Evolutionary conservation across 2,329 filamentous ascomycete species (phyloP).

Genomic region (Cercospora berteroae): DNA sequence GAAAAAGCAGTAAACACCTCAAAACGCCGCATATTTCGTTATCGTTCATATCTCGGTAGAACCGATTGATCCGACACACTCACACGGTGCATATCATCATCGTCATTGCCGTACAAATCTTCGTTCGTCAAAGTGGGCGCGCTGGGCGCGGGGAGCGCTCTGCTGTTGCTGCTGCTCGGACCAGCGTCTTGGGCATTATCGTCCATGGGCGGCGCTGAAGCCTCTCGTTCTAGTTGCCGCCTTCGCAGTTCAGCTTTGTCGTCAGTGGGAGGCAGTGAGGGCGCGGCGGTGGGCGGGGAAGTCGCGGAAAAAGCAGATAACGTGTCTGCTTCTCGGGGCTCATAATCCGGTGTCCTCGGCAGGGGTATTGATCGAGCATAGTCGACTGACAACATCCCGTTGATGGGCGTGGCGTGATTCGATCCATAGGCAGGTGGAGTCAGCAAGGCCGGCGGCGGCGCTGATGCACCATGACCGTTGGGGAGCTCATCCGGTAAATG

Average conservation of each 20-base stretch:
- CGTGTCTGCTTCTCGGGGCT: slow-evolving; percentile 11
- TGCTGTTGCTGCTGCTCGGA: slow-evolving; percentile 6
- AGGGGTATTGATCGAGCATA: slow-evolving; percentile 17
- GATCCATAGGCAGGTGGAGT: slow-evolving; percentile 23
- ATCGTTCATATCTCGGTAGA: slow-evolving; percentile 25
- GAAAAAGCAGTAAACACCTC: neutral
- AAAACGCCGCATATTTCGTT: slow-evolving; percentile 14
- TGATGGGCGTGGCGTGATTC: slow-evolving; percentile 3
- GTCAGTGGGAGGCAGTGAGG: slow-evolving; percentile 47
- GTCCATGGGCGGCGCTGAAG: slow-evolving; percentile 41
- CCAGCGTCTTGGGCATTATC: slow-evolving; percentile 2
- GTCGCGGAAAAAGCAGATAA: slow-evolving; percentile 4
- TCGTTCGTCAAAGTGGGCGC: slow-evolving; percentile 19
- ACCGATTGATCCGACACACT: slow-evolving; percentile 10
- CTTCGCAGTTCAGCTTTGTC: slow-evolving; percentile 77
- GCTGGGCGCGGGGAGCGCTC: slow-evolving; percentile 3
- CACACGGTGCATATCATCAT: slow-evolving; percentile 17
- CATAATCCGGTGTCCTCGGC: slow-evolving; percentile 21
- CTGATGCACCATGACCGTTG: slow-evolving; percentile 8
- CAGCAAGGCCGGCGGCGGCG: slow-evolving; percentile 22
- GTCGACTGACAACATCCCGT: slow-evolving; percentile 12
- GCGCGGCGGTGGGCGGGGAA: slow-evolving; percentile 1
- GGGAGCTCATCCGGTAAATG: slow-evolving; percentile 29
- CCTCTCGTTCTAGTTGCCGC: slow-evolving; percentile 41
- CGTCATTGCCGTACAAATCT: slow-evolving; percentile 18